Evolutionary conservation across 179 eudicot species (phyloP).

Genomic region (Pouteria campechiana): DNA sequence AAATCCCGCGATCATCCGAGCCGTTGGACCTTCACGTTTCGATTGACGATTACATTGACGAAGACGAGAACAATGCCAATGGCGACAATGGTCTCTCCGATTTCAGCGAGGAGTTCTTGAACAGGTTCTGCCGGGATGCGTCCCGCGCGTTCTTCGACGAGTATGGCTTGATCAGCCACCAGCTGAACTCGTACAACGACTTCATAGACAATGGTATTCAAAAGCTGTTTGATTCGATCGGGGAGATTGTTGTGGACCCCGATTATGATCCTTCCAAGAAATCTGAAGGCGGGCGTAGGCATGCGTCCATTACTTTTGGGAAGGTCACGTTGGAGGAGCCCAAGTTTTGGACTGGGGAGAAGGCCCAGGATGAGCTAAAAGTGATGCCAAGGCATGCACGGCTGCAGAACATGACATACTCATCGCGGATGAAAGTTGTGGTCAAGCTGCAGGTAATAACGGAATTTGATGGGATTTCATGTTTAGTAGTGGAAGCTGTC

Average conservation of each 20-base stretch:
- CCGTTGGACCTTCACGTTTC: no score
- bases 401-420: constrained; percentile 90
- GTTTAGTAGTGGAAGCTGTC: no score
- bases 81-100: constrained; percentile 19
- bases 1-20: no score
- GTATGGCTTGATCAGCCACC: constrained; percentile 79
- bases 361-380: constrained; percentile 35
- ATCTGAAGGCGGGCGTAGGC: constrained; percentile 72
- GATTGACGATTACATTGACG: no score
- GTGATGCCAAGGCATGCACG: constrained; percentile 87
- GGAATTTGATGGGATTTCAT: no score
- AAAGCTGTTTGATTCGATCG: constrained; percentile 51
- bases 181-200: constrained; percentile 74
- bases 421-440: constrained; percentile 63
- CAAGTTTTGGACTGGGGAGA: constrained; percentile 63
- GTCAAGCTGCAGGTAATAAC: constrained; percentile 49
- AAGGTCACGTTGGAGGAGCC: constrained; percentile 76
- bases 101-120: constrained; percentile 34
- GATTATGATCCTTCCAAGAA: constrained; percentile 86
- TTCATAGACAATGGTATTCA: constrained; percentile 61
- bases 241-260: constrained; percentile 60
- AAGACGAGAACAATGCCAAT: no score
- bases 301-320: constrained; percentile 59
- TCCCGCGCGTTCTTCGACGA: constrained; percentile 55
- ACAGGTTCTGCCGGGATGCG: constrained; percentile 53